Base-by-base conservation (phyloP, 805 yeast species). In the Torulaspora maleeae region DNA sequence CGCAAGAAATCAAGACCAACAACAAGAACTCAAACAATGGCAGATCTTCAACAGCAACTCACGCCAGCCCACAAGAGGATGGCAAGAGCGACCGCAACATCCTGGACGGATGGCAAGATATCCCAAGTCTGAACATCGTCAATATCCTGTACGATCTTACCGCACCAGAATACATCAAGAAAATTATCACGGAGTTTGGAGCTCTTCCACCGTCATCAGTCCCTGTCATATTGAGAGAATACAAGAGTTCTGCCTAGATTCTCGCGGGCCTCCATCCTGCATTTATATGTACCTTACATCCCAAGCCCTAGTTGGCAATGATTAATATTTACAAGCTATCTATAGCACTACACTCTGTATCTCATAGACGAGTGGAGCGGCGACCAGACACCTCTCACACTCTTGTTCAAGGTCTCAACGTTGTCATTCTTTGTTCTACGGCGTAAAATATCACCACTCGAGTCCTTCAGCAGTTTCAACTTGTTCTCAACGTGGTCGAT, bases 121-220 rank as follows among this genome's bases (percentile, higher is more conserved):
- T 75, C n/a, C 78, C 79, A 34, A 72, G 72, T 49, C 73, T 88
- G 58, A 84, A 82, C 66, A 77, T 88, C 22, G 78, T 90, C 59
- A 88, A 88, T 60, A 81, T 93, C 52, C 76, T 93, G 77, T 93
- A 87, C 65, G 99, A 93, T 67, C 74, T 93, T 56, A 91, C 98
- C 1, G 97, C 96, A 28, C 95, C 96, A 11, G 86, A 83, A 55
- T 86, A 85, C 60, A 87, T 93, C 58, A 90, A 91, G 64, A 93
- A 93, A 70, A 88, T 93, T 48, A 88, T 93, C 44, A 93, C 98
- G 1, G 99, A 93, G 66, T 80, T 91, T 52, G 99, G 99, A 24
- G 87, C 95, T 2, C 74, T 93, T 54, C 99, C 99, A 9, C 96
- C 99, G 35, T 85, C 95, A n/a, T 88, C 98, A 1, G 98, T 93